A percentile compares a stretch with the other conserved stretches of the same genome.
Conservation (phyloP, 192 early-diverging fungal genomes). For the Jimgerdemannia lactiflua region DNA sequence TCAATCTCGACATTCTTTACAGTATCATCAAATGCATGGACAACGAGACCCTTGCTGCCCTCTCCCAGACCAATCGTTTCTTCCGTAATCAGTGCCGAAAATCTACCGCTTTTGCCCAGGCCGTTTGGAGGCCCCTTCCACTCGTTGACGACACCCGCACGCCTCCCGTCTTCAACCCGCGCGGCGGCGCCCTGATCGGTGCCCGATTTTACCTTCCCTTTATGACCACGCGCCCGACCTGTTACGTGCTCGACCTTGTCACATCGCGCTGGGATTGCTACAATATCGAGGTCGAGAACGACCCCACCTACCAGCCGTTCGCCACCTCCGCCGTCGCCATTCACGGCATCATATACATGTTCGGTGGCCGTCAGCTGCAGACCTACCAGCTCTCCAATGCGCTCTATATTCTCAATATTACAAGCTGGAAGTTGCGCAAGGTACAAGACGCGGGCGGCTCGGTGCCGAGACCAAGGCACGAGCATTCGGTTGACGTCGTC, state of each 20-base stretch:
- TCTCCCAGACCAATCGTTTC: constrained; percentile 9
- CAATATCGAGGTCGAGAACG: constrained; percentile 4
- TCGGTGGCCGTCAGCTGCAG: constrained; percentile 20
- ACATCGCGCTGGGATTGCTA: constrained; percentile 18
- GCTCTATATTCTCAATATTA: constrained; percentile 11
- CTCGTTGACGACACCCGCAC: constrained; percentile 1
- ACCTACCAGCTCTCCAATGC: constrained; percentile 21
- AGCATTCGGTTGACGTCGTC: constrained; percentile 24
- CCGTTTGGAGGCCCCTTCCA: background rate
- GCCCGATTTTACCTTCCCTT: constrained; percentile 25
- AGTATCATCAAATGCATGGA: constrained; percentile 10
- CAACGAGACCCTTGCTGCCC: constrained; percentile 9
- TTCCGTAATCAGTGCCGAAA: constrained; percentile 9
- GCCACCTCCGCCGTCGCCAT: constrained; percentile 18
- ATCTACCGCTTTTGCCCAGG: constrained; percentile 6
- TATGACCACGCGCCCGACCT: constrained; percentile 12
- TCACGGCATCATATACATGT: constrained; percentile 21
- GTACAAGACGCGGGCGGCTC: constrained; percentile 12
- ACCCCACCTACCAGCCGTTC: constrained; percentile 7
- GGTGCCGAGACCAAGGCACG: constrained; percentile 26
- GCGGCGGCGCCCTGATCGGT: constrained; percentile 15
- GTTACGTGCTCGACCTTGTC: constrained; percentile 20
- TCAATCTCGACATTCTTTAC: constrained; percentile 17
- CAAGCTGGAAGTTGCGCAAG: constrained; percentile 8
- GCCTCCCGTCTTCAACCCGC: constrained; percentile 16